phyloP scores from a whole-genome alignment of 208 protist species.

The Crithidia expoeki region DNA sequence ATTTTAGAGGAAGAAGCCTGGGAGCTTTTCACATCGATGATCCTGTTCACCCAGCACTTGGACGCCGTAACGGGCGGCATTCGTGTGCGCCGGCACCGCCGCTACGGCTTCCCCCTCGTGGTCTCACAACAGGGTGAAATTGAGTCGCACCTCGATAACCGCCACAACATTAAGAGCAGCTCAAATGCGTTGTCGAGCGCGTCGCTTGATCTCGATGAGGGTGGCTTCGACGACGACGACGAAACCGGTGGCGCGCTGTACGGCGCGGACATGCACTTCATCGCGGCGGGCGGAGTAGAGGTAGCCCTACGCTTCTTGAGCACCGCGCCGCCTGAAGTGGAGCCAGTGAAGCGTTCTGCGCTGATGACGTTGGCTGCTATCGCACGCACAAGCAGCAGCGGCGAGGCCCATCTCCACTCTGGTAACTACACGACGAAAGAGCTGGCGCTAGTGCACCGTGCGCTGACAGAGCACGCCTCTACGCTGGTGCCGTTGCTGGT shows the following conservation, averaged over 20 bases:
- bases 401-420: slow-evolving; percentile 11
- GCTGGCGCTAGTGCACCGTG: slow-evolving; percentile 5
- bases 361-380: slow-evolving; percentile 46
- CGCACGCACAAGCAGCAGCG: slow-evolving; percentile 25
- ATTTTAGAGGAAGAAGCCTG: slow-evolving; percentile 73
- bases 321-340: slow-evolving; percentile 37
- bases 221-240: slow-evolving; percentile 13
- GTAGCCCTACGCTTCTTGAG: slow-evolving; percentile 58
- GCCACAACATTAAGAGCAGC: background rate
- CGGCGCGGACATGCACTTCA: slow-evolving; percentile 59
- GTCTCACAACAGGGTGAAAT: background rate
- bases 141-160: background rate
- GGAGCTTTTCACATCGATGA: slow-evolving; percentile 63
- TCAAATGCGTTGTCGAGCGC: background rate
- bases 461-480: slow-evolving; percentile 22
- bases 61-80: slow-evolving; percentile 10
- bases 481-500: slow-evolving; percentile 35
- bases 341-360: slow-evolving; percentile 52
- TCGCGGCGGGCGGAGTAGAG: slow-evolving; percentile 52
- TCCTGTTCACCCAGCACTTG: slow-evolving; percentile 47
- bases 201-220: background rate
- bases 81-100: slow-evolving; percentile 10
- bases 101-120: background rate
- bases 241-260: slow-evolving; percentile 19
- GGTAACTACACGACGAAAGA: slow-evolving; percentile 19